Evolutionary conservation across 495 filamentous ascomycete genomes (phyloP).

Genomic region (Podospora tetraspora): DNA sequence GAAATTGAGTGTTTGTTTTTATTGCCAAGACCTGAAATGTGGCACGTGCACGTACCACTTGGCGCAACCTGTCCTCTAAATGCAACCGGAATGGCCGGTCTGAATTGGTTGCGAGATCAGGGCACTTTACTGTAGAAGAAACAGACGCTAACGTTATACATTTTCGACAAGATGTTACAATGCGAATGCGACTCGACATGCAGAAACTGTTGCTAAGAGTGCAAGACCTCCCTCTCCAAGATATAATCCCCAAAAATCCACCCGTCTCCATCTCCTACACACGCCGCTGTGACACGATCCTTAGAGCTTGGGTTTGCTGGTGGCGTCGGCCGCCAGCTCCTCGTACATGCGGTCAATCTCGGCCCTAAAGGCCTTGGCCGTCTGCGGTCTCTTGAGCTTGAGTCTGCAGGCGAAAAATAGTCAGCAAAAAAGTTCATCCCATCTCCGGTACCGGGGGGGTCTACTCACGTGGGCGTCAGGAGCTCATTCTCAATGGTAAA

Average conservation of each 20-base stretch:
- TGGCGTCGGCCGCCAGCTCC: slow-evolving; percentile 45
- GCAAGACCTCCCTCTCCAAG: background rate
- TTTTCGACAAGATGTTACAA: background rate
- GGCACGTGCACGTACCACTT: too few species aligned
- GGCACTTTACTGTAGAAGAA: too few species aligned
- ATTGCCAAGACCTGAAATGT: too few species aligned
- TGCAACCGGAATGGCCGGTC: too few species aligned
- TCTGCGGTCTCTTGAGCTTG: slow-evolving; percentile 89
- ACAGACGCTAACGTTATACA: background rate
- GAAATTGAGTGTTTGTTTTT: too few species aligned
- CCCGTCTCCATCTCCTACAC: background rate
- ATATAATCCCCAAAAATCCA: background rate
- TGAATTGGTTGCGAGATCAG: too few species aligned
- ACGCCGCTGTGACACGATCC: background rate
- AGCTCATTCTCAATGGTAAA: slow-evolving; percentile 94
- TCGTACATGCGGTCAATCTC: slow-evolving; percentile 79
- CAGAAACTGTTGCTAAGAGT: background rate
- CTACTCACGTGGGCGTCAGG: slow-evolving; percentile 88
- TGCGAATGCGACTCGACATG: background rate
- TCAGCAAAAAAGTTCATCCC: background rate
- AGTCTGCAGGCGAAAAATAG: slow-evolving; percentile 49
- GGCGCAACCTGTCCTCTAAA: too few species aligned
- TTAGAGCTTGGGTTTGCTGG: slow-evolving; percentile 41
- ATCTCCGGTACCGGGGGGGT: background rate
- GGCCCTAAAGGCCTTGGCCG: slow-evolving; percentile 67